These are phyloP conservation scores for Stylonectria norvegica DNA, from an alignment of 2,329 filamentous ascomycete species.

Conservation along the genomic window DNA sequence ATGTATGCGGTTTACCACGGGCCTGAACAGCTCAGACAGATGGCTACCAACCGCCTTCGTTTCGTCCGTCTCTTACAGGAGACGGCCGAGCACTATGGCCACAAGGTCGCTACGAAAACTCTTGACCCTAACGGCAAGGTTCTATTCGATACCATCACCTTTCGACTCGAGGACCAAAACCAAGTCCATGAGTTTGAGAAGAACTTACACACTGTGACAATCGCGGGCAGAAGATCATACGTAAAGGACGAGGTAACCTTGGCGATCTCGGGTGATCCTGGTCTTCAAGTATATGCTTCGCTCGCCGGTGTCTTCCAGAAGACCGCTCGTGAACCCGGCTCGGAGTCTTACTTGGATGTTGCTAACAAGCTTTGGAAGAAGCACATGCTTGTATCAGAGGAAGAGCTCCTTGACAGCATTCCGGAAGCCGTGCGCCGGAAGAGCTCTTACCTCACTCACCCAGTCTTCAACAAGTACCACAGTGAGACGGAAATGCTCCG, in stretches of 20 bases:
- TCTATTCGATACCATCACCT: conserved; percentile 77
- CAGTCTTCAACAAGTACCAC: conserved; percentile 91
- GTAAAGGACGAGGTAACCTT: conserved; percentile 22
- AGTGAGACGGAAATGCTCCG: conserved; percentile 92
- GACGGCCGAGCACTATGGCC: conserved; percentile 60
- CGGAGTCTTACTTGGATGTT: conserved; percentile 17
- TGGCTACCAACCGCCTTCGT: conserved; percentile 73
- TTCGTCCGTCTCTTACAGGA: conserved; percentile 68
- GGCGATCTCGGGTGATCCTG: conserved; percentile 24
- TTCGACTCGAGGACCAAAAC: conserved; percentile 43
- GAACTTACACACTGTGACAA: conserved; percentile 52
- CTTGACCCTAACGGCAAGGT: conserved; percentile 54
- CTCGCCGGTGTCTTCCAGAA: conserved; percentile 25
- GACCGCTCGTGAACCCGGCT: conserved; percentile 7
- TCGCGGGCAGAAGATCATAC: conserved; percentile 71
- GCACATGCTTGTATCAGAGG: conserved; percentile 28
- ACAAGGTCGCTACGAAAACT: conserved; percentile 57
- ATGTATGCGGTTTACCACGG: conserved; percentile 95
- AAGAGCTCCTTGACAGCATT: conserved; percentile 41
- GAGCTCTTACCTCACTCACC: conserved; percentile 77
- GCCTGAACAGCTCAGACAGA: conserved; percentile 74
- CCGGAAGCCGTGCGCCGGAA: conserved; percentile 64
- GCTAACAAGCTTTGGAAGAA: conserved; percentile 42
- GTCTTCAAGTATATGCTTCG: conserved; percentile 17
- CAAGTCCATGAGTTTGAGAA: conserved; percentile 21